Base-by-base conservation (phyloP, 2,329 filamentous ascomycete genomes). In the Paradendryphiella salina region DNA sequence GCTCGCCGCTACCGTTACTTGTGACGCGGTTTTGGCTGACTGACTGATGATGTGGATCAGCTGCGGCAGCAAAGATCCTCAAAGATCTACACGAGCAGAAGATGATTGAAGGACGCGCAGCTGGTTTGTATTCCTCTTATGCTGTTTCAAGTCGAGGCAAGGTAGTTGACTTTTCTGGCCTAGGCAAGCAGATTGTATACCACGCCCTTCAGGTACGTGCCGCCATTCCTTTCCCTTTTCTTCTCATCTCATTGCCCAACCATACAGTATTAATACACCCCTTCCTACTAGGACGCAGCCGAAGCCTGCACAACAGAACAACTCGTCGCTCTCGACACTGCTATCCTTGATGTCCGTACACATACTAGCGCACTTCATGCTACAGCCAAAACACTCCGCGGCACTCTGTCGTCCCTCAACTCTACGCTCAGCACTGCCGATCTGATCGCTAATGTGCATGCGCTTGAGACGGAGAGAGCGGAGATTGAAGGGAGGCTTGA, bases 101-200 rank as follows among this genome's bases (percentile, higher is more conserved):
- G 9, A 72, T 82, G 58, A 82, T 88, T 34, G 82, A 82, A 61
- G 82, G 80, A 41, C 80, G 80, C 41, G 72, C 76, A 32, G 77
- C 82, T 32, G 81, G 80, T 81, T 61, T 56, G 68, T 46, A 15
- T 39, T 31, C 10, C 32, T 47, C 11, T 5, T 23, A 4, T 2
- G 36, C 26, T 34, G 50, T 21, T 23, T 14, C 13, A 39, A 29
- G 15, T 21, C 17, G 14, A 1, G 13, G 6, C 23, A 10, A 20
- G 20, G 23, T 26, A 26, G 23, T 10, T 26, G 23, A 26, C 23
- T 10, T 26, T 26, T 6, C 8, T 9, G n/a, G 5, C 6, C 1
- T 54, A 82, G 83, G 83, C 15, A 86, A 85, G 70, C 83, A 85
- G 61, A 75, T 78, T 32, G 82, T 86, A 52, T 86, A 85, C 65